phyloP scores from a whole-genome alignment of 2,329 filamentous ascomycete genomes.

The Albifimbria verrucaria region DNA sequence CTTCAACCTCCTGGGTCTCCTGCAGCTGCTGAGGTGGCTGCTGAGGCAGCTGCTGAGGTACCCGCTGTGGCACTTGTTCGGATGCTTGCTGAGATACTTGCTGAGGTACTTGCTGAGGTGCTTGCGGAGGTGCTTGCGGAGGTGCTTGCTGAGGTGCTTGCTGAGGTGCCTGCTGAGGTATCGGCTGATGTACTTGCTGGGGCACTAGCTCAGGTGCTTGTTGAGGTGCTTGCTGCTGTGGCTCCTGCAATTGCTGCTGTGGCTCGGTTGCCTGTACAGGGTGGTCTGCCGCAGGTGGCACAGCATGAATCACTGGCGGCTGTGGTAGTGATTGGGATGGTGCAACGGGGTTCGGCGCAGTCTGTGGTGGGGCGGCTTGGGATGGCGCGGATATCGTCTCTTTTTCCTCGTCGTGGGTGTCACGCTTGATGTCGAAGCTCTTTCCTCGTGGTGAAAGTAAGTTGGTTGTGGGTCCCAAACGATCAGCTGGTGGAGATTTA shows the following conservation, averaged over 20 bases:
- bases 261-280: neutral
- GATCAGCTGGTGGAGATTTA: slow-evolving; percentile 50
- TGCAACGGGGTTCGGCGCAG: slow-evolving; percentile 8
- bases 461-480: slow-evolving; percentile 21
- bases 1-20: slow-evolving; percentile 4
- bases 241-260: slow-evolving; percentile 6
- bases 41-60: slow-evolving; percentile 4
- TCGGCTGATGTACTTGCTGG: slow-evolving; percentile 2
- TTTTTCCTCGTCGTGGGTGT: slow-evolving; percentile 21
- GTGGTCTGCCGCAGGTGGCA: neutral
- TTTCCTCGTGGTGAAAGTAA: slow-evolving; percentile 38
- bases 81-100: no score
- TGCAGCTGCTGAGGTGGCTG: slow-evolving; percentile 4
- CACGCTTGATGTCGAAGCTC: slow-evolving; percentile 45
- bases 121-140: slow-evolving; percentile 5
- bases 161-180: slow-evolving; percentile 6
- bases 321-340: neutral
- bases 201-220: slow-evolving; percentile 1
- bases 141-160: neutral
- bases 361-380: slow-evolving; percentile 5
- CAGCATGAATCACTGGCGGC: neutral
- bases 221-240: slow-evolving; percentile 7
- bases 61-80: slow-evolving; percentile 6
- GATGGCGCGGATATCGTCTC: neutral
- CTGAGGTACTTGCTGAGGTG: slow-evolving; percentile 1